Evolutionary conservation across 768 basidiomycete genomes (phyloP).

Genomic region (Termitomyces sp.): DNA sequence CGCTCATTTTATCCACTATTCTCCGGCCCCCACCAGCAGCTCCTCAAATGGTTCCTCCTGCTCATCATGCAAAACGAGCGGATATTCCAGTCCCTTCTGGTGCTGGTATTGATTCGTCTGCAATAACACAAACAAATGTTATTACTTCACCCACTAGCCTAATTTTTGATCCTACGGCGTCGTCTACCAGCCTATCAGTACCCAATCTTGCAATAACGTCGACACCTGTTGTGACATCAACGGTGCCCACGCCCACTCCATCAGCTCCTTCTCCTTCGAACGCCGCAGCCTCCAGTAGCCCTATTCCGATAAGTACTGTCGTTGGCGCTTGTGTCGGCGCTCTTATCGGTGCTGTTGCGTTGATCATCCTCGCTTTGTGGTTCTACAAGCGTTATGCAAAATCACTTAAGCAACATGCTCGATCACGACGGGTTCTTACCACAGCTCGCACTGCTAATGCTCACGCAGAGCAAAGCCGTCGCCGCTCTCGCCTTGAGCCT

Average conservation of each 20-base stretch:
- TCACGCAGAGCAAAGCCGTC: conserved; percentile 34
- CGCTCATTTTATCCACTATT: conserved; percentile 8
- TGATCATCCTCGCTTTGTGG: conserved; percentile 49
- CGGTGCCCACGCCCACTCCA: conserved; percentile 12
- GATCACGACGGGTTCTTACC: conserved; percentile 23
- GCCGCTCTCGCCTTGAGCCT: conserved; percentile 40
- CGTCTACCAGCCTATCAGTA: neutral
- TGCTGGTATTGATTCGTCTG: conserved; percentile 11
- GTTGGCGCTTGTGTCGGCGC: conserved; percentile 62
- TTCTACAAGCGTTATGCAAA: conserved; percentile 47
- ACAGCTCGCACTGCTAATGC: conserved; percentile 30
- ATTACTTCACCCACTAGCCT: conserved; percentile 8
- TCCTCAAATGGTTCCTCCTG: conserved; percentile 9
- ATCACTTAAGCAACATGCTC: conserved; percentile 28
- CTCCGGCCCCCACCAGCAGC: neutral
- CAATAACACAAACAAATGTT: conserved; percentile 4
- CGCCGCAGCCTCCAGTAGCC: conserved; percentile 20
- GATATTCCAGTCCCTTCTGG: conserved; percentile 11
- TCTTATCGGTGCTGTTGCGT: conserved; percentile 44
- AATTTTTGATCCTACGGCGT: conserved; percentile 10
- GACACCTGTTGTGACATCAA: conserved; percentile 4
- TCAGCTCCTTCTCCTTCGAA: conserved; percentile 12
- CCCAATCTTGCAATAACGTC: conserved; percentile 1
- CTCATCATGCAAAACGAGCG: conserved; percentile 11
- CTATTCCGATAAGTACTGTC: conserved; percentile 47